phyloP scores from a whole-genome alignment of 768 basidiomycete genomes.

The Leccinellum rugosiceps region DNA sequence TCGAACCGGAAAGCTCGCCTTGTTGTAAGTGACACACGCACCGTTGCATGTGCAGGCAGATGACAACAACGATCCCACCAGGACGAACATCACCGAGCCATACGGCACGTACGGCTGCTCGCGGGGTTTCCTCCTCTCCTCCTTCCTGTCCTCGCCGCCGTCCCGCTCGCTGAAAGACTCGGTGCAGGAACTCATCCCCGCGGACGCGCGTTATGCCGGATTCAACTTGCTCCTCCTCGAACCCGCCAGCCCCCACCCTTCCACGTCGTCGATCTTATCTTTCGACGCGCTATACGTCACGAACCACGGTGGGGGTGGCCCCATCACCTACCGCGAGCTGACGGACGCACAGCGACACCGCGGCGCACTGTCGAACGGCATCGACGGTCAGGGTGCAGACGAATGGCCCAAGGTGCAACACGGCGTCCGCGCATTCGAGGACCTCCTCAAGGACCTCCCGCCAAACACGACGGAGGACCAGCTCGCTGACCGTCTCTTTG shows the following conservation, averaged over 20 bases:
- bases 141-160: conserved; percentile 59
- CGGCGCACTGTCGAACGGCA: conserved; percentile 72
- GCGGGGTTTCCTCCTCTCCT: conserved; percentile 64
- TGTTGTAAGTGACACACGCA: conserved; percentile 52
- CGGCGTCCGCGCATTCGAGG: conserved; percentile 48
- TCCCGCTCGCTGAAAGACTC: conserved; percentile 47
- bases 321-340: conserved; percentile 53
- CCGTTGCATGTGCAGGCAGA: not conserved
- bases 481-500: conserved; percentile 58
- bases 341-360: conserved; percentile 43
- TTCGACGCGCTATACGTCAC: conserved; percentile 61
- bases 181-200: conserved; percentile 43
- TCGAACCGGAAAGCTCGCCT: conserved; percentile 60
- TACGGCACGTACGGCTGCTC: conserved; percentile 47
- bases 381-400: conserved; percentile 58
- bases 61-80: conserved; percentile 29
- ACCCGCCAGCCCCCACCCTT: conserved; percentile 23
- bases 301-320: conserved; percentile 68
- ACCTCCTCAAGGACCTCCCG: conserved; percentile 38
- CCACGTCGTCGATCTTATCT: conserved; percentile 23
- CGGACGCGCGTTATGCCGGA: conserved; percentile 61
- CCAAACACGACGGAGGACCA: conserved; percentile 44
- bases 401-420: conserved; percentile 74
- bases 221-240: conserved; percentile 77
- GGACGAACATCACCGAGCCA: conserved; percentile 86